Evolutionary conservation across 495 filamentous ascomycete genomes (phyloP).

Genomic region (Penicillium malachiteum): DNA sequence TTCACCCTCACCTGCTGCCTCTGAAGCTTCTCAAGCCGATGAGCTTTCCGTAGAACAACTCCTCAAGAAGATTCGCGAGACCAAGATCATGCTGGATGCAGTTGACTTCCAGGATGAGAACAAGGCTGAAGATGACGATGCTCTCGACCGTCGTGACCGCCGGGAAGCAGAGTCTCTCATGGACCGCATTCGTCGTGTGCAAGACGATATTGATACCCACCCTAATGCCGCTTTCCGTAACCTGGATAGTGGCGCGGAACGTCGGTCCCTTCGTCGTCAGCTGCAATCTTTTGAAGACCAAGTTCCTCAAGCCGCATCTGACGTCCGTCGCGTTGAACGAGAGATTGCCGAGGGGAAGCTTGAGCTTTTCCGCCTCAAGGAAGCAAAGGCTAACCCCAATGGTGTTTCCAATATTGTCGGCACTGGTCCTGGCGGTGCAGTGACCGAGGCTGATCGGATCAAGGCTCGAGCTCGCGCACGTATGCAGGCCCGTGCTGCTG

Average conservation of each 20-base stretch:
- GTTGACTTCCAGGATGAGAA: constrained; percentile 97
- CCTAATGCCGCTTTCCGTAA: constrained; percentile 73
- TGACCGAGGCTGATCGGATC: constrained; percentile 92
- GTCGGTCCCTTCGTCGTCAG: constrained; percentile 80
- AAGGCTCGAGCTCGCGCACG: constrained; percentile 94
- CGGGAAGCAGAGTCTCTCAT: constrained; percentile 94
- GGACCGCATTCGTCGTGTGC: constrained; percentile 84
- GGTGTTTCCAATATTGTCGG: constrained; percentile 83
- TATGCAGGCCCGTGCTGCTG: constrained; percentile 97
- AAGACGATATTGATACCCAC: constrained; percentile 94
- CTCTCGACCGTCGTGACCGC: constrained; percentile 83
- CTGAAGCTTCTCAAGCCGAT: constrained; percentile 68
- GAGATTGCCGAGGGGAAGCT: constrained; percentile 88
- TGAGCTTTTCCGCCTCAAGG: constrained; percentile 90
- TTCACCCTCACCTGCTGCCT: constrained; percentile 71
- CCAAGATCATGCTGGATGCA: constrained; percentile 92
- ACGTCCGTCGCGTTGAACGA: constrained; percentile 87
- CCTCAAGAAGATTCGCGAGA: constrained; percentile 90
- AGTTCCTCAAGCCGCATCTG: constrained; percentile 86
- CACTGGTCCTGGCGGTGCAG: constrained; percentile 84
- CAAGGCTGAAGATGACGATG: constrained; percentile 84
- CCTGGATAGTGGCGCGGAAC: constrained; percentile 81
- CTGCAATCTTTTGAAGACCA: constrained; percentile 85
- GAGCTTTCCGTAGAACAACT: constrained; percentile 85
- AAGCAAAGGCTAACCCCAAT: constrained; percentile 88